Percentiles rank a stretch among this genome's conserved stretches.
Evolutionary conservation across 495 filamentous ascomycete species (phyloP).

Genomic region (Aspergillus cavernicola): DNA sequence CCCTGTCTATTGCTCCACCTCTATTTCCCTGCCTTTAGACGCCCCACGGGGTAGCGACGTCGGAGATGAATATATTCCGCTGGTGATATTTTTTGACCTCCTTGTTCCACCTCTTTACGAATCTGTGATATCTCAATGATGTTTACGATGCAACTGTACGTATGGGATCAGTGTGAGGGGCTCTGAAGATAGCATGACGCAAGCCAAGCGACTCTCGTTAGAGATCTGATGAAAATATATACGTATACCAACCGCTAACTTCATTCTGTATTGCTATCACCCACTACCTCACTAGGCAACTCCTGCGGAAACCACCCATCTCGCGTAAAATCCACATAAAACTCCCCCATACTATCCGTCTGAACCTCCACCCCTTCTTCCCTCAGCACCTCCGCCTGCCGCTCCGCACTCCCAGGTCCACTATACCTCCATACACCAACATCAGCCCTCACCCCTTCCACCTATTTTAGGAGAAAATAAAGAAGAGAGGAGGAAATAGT

Average conservation of each 20-base stretch:
- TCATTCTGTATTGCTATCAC: conserved; percentile 8
- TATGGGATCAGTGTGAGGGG: conserved; percentile 11
- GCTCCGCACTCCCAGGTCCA: conserved; percentile 61
- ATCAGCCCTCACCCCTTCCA: too few species aligned
- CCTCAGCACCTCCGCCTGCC: conserved; percentile 64
- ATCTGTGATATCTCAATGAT: conserved; percentile 1
- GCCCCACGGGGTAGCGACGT: not conserved
- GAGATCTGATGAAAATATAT: conserved; percentile 15
- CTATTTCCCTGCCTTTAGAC: not conserved
- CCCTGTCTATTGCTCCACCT: not conserved
- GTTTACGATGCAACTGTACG: conserved; percentile 9
- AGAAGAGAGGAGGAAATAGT: not conserved
- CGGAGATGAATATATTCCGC: not conserved
- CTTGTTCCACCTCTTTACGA: not conserved
- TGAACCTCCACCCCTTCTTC: conserved; percentile 67
- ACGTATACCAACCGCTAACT: not conserved
- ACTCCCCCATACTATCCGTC: conserved; percentile 62
- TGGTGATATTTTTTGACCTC: not conserved
- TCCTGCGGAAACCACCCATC: conserved; percentile 74
- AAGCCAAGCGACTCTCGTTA: conserved; percentile 8
- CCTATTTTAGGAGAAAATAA: too few species aligned
- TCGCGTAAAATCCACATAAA: conserved; percentile 60
- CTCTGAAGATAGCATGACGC: conserved; percentile 10
- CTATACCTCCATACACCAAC: conserved; percentile 30
- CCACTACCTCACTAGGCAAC: conserved; percentile 34